Percentiles rank a stretch among this genome's conserved stretches.
Evolutionary conservation across 2,329 filamentous ascomycete species (phyloP).

Genomic region (Paecilomyces sp.): DNA sequence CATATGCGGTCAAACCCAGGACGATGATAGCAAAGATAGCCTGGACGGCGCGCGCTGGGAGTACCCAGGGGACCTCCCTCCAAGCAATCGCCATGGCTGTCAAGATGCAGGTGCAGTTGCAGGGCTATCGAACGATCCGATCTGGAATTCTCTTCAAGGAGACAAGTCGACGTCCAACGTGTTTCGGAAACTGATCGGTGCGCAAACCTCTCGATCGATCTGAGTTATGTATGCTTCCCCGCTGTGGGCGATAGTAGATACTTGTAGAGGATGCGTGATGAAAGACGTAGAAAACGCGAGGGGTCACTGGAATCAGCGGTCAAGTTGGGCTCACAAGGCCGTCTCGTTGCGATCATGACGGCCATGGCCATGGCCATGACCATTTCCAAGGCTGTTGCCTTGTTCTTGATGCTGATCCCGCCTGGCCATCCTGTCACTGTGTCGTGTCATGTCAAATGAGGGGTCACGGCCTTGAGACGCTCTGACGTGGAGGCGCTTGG

Average conservation of each 20-base stretch:
- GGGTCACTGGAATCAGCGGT: background rate
- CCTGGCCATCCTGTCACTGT: background rate
- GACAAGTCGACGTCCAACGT: background rate
- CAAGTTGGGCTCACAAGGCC: background rate
- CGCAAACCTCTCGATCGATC: background rate
- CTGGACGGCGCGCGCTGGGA: slow-evolving; percentile 59
- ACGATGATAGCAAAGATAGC: slow-evolving; percentile 64
- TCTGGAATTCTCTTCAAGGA: background rate
- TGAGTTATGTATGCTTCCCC: background rate
- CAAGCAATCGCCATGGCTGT: background rate
- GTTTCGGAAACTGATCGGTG: background rate
- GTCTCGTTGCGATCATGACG: background rate
- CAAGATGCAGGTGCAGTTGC: background rate
- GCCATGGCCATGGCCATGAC: background rate
- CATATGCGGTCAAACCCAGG: slow-evolving; percentile 66
- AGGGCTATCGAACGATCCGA: background rate
- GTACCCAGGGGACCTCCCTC: slow-evolving; percentile 2
- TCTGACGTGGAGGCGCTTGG: background rate
- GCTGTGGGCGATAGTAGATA: background rate
- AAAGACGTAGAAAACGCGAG: background rate
- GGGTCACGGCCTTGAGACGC: background rate
- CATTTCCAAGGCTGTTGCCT: background rate
- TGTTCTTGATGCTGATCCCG: background rate
- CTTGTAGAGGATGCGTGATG: background rate
- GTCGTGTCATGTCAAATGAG: background rate